Evolutionary conservation across 164 flowering plant species (phyloP), one percentile per base, ranked within the genome.

Genomic region (Sedum album): DNA sequence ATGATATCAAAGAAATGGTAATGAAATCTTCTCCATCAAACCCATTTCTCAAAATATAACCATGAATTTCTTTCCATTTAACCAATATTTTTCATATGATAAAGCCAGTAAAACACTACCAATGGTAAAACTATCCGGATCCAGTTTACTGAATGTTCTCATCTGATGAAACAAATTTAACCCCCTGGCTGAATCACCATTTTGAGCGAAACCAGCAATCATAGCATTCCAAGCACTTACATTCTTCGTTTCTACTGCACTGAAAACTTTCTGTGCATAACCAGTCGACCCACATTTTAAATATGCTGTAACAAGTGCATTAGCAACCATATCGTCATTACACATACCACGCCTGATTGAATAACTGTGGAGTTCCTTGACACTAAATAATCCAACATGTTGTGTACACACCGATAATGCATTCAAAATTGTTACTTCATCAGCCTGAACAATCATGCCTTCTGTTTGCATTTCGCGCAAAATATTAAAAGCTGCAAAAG

Each of bases 181-280:
- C 18, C 89, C 91, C 69, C 57, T 81, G 25, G 18, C 65, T 25
- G 93, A 82, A 73, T 80, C 81, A 69, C 86, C 89, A 72, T 83
- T 79, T 69, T 86, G 93, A 0, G 85, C 84, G 76, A 69, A 73
- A 7, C 86, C 88, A 71, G 84, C 85, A 65, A 86, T 83, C 26
- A 87, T 51, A 20, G 93, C 94, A 79, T 85, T 91, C 88, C 93
- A 88, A 60, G 93, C 77, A 72, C 76, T 81, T 26, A 85, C 83
- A 4, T 81, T 82, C 74, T 76, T 86, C 3, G 31, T 68, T 46
- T 74, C 70, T 44, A 85, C 79, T 8, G 41, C 57, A 63, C 68
- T 11, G 67, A 88, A 88, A 35, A 83, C 76, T 64, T 18, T 55
- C 65, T 82, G 67, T 20, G 91, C 90, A 41, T 17, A 79, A 20